These are phyloP conservation scores for Blastocystis sp. DNA, from an alignment of 352 stramenopile genomes.

Conservation along the genomic window DNA sequence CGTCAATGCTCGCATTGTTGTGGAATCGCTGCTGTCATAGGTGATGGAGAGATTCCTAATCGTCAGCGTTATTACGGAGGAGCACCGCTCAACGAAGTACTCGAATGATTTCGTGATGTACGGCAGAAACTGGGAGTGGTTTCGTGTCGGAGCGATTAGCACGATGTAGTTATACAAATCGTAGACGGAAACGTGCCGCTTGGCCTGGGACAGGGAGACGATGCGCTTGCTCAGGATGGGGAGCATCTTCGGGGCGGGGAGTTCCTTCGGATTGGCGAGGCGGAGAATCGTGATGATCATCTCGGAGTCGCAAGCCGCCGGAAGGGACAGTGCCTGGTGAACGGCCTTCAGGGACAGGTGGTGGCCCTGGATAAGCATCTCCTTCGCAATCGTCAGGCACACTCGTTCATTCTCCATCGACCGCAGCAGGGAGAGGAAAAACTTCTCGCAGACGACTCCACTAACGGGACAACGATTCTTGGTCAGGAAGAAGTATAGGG, in stretches of 20 bases:
- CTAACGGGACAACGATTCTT: background rate
- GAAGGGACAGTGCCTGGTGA: background rate
- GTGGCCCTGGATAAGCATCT: constrained; percentile 41
- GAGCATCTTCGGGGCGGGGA: background rate
- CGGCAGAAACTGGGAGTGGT: background rate
- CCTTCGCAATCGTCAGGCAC: constrained; percentile 62
- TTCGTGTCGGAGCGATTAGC: background rate
- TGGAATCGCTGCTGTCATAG: background rate
- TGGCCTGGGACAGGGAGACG: background rate
- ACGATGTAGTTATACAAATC: constrained; percentile 62
- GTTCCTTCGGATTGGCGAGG: background rate
- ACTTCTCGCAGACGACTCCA: background rate
- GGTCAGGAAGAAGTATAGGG: background rate
- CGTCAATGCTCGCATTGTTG: background rate
- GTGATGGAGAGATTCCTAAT: constrained; percentile 26
- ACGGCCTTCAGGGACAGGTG: constrained; percentile 1
- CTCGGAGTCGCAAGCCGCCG: background rate
- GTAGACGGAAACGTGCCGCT: constrained; percentile 29
- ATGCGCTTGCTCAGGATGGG: constrained; percentile 15
- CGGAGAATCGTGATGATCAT: constrained; percentile 39
- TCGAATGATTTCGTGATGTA: constrained; percentile 11
- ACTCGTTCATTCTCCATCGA: constrained; percentile 10
- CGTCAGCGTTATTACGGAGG: background rate
- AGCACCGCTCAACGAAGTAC: constrained; percentile 46
- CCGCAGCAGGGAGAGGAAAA: constrained; percentile 11